Evolutionary conservation across 176 grass and related monocot genomes (phyloP).

Genomic region (Saccharum officinarum): DNA sequence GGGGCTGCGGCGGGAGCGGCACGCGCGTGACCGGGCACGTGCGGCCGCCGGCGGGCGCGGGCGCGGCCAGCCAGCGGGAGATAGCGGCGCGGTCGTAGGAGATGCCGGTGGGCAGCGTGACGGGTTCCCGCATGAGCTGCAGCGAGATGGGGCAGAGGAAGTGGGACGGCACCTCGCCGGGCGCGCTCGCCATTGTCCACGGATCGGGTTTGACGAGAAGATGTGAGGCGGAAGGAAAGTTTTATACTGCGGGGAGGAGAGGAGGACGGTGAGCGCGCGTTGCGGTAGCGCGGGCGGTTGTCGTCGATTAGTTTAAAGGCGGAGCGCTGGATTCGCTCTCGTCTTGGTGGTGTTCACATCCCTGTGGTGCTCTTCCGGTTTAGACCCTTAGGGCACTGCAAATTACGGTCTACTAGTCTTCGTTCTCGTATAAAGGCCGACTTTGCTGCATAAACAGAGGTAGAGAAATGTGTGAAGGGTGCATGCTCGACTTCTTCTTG

Average conservation of each 20-base stretch:
- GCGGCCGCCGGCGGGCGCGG: background rate
- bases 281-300: conserved; percentile 7
- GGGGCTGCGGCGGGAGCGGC: conserved; percentile 39
- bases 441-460: background rate
- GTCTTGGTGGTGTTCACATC: conserved; percentile 39
- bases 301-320: conserved; percentile 41
- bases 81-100: conserved; percentile 81
- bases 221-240: background rate
- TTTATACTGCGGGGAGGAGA: conserved; percentile 19
- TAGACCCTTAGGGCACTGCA: background rate
- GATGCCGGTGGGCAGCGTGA: conserved; percentile 84
- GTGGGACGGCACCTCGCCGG: conserved; percentile 69
- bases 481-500: background rate
- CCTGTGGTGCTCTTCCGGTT: background rate
- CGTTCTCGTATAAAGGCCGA: background rate
- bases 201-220: conserved; percentile 12
- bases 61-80: conserved; percentile 62
- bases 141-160: conserved; percentile 97
- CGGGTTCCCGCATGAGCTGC: conserved; percentile 88
- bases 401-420: background rate
- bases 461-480: background rate
- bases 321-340: background rate
- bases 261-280: conserved; percentile 21
- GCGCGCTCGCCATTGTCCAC: conserved; percentile 26
- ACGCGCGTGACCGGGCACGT: conserved; percentile 79